Conservation (phyloP, 2,329 filamentous ascomycete genomes). For the Dactylellina parvicollis region DNA sequence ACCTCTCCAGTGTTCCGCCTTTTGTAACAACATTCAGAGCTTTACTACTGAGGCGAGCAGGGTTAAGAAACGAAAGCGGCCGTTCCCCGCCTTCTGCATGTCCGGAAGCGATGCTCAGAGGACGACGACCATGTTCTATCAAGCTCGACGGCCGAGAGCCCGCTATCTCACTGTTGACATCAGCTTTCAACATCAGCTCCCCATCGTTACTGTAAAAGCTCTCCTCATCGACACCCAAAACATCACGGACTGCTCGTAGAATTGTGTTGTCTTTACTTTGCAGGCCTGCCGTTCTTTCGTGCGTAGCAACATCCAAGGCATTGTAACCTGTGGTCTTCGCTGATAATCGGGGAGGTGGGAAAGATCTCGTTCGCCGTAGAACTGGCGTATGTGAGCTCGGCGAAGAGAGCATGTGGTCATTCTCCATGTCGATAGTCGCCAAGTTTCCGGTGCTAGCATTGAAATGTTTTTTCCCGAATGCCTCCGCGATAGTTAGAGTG, state of each 20-base stretch:
- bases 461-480: conserved; percentile 57
- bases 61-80: conserved; percentile 53
- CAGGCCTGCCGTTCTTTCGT: conserved; percentile 58
- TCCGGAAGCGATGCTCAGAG: conserved; percentile 48
- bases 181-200: conserved; percentile 58
- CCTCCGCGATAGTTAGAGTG: conserved; percentile 58
- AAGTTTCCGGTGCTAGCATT: conserved; percentile 51
- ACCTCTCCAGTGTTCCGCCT: conserved; percentile 58
- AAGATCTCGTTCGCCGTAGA: conserved; percentile 57
- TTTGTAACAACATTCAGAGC: conserved; percentile 57
- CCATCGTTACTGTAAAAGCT: conserved; percentile 59
- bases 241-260: conserved; percentile 57
- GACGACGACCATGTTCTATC: conserved; percentile 56
- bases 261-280: conserved; percentile 58
- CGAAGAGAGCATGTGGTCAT: conserved; percentile 30
- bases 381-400: conserved; percentile 36
- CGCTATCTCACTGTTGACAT: conserved; percentile 48
- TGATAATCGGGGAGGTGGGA: conserved; percentile 57
- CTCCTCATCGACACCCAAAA: conserved; percentile 58
- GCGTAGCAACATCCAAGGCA: conserved; percentile 58
- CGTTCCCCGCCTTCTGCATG: conserved; percentile 40
- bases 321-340: conserved; percentile 58
- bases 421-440: conserved; percentile 45
- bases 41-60: conserved; percentile 34
- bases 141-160: conserved; percentile 57